Evolutionary conservation across 768 basidiomycete genomes (phyloP), one percentile per base, ranked within the genome.

Genomic region (Rossbeevera mucosa): DNA sequence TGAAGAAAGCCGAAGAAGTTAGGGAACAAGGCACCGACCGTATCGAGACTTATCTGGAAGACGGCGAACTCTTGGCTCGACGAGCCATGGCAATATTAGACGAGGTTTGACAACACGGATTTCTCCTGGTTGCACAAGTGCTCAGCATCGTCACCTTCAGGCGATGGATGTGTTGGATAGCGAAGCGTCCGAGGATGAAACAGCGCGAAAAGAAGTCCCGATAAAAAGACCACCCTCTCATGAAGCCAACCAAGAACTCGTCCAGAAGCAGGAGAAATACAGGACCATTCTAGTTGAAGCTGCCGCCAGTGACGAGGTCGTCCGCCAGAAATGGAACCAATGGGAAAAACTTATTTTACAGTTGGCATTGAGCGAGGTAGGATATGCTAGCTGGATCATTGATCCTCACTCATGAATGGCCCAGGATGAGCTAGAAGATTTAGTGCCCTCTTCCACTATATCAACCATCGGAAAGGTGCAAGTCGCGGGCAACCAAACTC

Each of bases 131-230:
- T n/a, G n/a, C n/a, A n/a, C 26, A 14, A 13, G 1, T 33, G 40
- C 31, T 52, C n/a, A 55, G 29, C 40, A 22, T 42, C 2, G 14
- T 44, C 29, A 22, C 33, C 14, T 40, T 18, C 57, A 96, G 94
- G 83, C 91, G 0, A 79, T 93, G 74, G 92, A 93, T 60, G 82
- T 94, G 20, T 72, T 99, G n/a, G 93, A 95, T 59, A 82, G 80
- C 41, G 94, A 96, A 69, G 88, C 88, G 14, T 87, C 86, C 13
- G 88, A 91, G 63, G 90, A 93, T 58, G 90, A 91, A 64, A 75
- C 79, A 11, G 73, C 81, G 26, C 81, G 85, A 14, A 76, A 77
- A 56, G 78, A 79, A 21, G 69, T 67, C 1, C 58, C 70, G 42
- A 59, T 80, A 51, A 68, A 73, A 50, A 77, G 92, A 29, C 71